Conservation (phyloP, 75 land plant genomes). For the Cupressus sempervirens region DNA sequence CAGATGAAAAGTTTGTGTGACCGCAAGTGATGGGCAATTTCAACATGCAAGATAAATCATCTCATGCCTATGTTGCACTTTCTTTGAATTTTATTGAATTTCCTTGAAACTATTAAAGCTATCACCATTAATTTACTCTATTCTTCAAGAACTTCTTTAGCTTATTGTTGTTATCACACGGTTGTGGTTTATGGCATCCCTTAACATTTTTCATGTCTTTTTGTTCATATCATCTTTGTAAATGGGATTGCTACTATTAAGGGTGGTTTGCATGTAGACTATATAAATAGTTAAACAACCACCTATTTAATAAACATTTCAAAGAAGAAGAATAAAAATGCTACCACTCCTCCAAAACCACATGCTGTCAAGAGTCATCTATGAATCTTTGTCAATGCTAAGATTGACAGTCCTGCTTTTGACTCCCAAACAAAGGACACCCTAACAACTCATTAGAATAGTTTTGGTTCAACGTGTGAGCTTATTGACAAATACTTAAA, state of each 20-base stretch:
- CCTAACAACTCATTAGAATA: conserved; percentile 76
- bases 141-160: background rate
- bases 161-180: background rate
- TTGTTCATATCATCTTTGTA: conserved; percentile 94
- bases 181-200: background rate
- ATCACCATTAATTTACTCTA: no score
- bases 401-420: conserved; percentile 98
- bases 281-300: conserved; percentile 73
- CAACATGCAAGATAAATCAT: conserved; percentile 66
- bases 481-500: conserved; percentile 72
- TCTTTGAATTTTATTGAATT: background rate
- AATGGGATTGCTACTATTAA: conserved; percentile 88
- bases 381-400: conserved; percentile 98
- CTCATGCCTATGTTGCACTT: background rate
- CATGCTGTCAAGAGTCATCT: conserved; percentile 81
- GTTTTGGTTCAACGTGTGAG: conserved; percentile 92
- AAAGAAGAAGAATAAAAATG: conserved; percentile 91
- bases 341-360: conserved; percentile 59
- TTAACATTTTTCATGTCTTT: background rate
- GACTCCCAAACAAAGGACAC: conserved; percentile 99
- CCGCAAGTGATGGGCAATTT: conserved; percentile 92
- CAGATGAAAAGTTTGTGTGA: conserved; percentile 90
- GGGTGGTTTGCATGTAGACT: conserved; percentile 93
- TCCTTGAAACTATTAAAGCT: no score
- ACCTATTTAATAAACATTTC: conserved; percentile 52